Conservation (phyloP, 257 asterid genomes). For the Capsicum baccatum region DNA sequence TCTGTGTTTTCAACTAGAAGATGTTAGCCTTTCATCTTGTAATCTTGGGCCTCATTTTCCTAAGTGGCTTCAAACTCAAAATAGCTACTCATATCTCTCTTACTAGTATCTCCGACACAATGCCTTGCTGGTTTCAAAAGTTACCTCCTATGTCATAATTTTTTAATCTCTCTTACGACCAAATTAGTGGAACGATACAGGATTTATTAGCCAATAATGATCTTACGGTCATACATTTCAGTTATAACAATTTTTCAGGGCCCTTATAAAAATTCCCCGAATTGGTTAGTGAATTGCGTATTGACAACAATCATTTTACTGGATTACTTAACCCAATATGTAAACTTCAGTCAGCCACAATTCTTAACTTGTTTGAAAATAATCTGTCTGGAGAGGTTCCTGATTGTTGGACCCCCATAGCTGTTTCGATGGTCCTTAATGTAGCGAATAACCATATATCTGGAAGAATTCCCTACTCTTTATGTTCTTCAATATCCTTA, state of each 20-base stretch:
- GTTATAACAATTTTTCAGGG: constrained; percentile 41
- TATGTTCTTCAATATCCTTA: constrained; percentile 15
- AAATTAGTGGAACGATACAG: constrained; percentile 39
- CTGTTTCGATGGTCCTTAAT: not conserved
- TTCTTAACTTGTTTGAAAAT: constrained; percentile 36
- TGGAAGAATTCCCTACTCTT: constrained; percentile 33
- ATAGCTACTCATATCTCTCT: constrained; percentile 30
- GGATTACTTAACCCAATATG: constrained; percentile 42
- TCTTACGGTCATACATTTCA: constrained; percentile 23
- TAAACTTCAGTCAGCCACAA: accelerated
- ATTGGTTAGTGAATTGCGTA: not conserved
- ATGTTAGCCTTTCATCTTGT: constrained; percentile 26
- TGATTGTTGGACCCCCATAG: constrained; percentile 33
- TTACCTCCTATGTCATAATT: not conserved
- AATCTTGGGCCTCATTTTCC: constrained; percentile 44
- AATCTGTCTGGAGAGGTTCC: constrained; percentile 35
- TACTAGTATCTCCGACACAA: constrained; percentile 32
- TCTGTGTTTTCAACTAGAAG: constrained; percentile 38
- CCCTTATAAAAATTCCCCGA: constrained; percentile 26
- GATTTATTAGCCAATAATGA: not conserved
- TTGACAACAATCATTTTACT: constrained; percentile 29
- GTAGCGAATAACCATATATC: constrained; percentile 34
- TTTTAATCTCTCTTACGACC: constrained; percentile 46
- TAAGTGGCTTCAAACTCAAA: constrained; percentile 40
- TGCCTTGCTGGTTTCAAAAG: constrained; percentile 43